Percentiles rank a stretch among this genome's conserved stretches.
These are phyloP conservation scores for Ascomycota sp. DNA, from an alignment of 2,329 filamentous ascomycete species.

Conservation along the genomic window DNA sequence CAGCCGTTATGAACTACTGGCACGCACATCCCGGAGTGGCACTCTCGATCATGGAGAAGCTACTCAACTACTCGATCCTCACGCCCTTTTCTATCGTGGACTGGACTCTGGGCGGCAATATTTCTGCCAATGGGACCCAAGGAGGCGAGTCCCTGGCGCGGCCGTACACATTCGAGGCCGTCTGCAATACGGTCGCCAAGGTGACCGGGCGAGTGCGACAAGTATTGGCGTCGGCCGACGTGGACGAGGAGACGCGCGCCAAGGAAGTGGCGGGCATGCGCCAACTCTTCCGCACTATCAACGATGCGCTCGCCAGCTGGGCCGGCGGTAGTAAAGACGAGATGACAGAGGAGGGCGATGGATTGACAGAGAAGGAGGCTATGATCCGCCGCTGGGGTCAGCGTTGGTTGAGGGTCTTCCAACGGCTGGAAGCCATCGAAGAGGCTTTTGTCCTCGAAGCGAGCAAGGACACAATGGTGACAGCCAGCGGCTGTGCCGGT, in stretches of 20 bases:
- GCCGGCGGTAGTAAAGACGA: conserved; percentile 54
- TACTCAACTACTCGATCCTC: conserved; percentile 92
- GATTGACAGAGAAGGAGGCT: conserved; percentile 34
- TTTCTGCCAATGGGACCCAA: conserved; percentile 24
- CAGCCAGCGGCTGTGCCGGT: no score
- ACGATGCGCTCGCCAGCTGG: conserved; percentile 56
- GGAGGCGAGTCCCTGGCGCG: conserved; percentile 50
- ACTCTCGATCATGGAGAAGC: conserved; percentile 82
- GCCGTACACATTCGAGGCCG: conserved; percentile 71
- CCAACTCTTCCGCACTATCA: conserved; percentile 60
- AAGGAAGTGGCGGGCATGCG: conserved; percentile 57
- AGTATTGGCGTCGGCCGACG: conserved; percentile 42
- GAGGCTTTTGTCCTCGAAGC: conserved; percentile 38
- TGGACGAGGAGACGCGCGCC: conserved; percentile 44
- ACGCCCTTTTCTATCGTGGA: conserved; percentile 70
- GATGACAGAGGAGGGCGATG: conserved; percentile 49
- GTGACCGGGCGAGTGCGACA: conserved; percentile 74
- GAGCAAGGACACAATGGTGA: conserved; percentile 5
- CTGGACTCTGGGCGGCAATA: conserved; percentile 55
- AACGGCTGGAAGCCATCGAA: conserved; percentile 65
- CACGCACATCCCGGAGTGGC: conserved; percentile 77
- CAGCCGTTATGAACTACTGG: conserved; percentile 86
- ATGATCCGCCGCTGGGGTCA: conserved; percentile 63
- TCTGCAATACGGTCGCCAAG: conserved; percentile 73
- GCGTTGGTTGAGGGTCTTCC: conserved; percentile 73